Percentiles rank a stretch among this genome's conserved stretches.
Conservation (phyloP, 176 grass and related monocot species). For the Neostapfia colusana region DNA sequence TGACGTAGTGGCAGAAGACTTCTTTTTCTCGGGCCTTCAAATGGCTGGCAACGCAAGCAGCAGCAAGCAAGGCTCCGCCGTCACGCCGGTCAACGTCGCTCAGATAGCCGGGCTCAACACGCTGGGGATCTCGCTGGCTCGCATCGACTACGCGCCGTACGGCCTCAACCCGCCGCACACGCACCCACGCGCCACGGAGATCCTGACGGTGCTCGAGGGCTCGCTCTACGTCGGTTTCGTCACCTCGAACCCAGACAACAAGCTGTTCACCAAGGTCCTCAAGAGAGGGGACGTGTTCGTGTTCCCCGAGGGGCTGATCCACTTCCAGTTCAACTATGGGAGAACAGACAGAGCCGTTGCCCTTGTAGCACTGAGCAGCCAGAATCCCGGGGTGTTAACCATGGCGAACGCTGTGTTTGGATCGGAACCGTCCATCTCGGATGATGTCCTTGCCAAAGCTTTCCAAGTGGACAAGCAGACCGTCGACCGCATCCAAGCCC, state of each 20-base stretch:
- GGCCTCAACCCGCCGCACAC: slow-evolving; percentile 50
- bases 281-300: slow-evolving; percentile 36
- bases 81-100: slow-evolving; percentile 27
- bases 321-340: slow-evolving; percentile 47
- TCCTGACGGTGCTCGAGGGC: slow-evolving; percentile 38
- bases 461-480: slow-evolving; percentile 45
- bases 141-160: slow-evolving; percentile 36
- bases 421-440: slow-evolving; percentile 28
- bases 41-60: slow-evolving; percentile 25
- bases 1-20: slow-evolving; percentile 21
- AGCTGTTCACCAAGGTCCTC: slow-evolving; percentile 33
- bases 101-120: slow-evolving; percentile 46
- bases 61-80: slow-evolving; percentile 36
- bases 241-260: slow-evolving; percentile 34
- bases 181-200: slow-evolving; percentile 42
- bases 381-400: slow-evolving; percentile 43
- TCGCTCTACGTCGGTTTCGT: slow-evolving; percentile 44
- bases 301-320: slow-evolving; percentile 32
- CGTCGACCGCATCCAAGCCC: slow-evolving; percentile 38
- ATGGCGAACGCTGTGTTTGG: slow-evolving; percentile 36
- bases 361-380: slow-evolving; percentile 40
- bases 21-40: not conserved
- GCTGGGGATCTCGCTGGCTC: slow-evolving; percentile 16
- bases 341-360: slow-evolving; percentile 12
- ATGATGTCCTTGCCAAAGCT: slow-evolving; percentile 49